Conservation (phyloP, 305 asterid species). For the Fraxinus xanthoxyloides region DNA sequence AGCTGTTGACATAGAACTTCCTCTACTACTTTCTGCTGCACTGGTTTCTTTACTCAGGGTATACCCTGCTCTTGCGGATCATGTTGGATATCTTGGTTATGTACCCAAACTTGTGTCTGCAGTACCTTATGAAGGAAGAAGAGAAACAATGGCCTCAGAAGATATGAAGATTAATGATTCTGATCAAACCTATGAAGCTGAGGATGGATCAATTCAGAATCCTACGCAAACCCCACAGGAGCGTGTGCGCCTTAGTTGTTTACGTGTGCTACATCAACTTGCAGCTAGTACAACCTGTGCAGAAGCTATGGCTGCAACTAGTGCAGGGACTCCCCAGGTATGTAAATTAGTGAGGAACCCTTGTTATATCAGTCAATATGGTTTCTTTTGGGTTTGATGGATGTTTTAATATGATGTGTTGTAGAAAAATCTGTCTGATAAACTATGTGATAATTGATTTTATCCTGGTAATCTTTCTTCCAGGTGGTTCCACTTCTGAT, state of each 20-base stretch:
- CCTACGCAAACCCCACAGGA: slow-evolving; percentile 81
- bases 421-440: slow-evolving; percentile 7
- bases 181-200: slow-evolving; percentile 47
- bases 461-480: slow-evolving; percentile 25
- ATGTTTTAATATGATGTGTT: background rate
- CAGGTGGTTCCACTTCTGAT: slow-evolving; percentile 97
- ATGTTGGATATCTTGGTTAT: slow-evolving; percentile 97
- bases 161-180: slow-evolving; percentile 30
- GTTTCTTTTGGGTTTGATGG: background rate
- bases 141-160: slow-evolving; percentile 88
- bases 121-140: slow-evolving; percentile 89
- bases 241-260: slow-evolving; percentile 93
- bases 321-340: slow-evolving; percentile 97
- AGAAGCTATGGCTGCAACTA: slow-evolving; percentile 99
- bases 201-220: slow-evolving; percentile 52
- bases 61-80: slow-evolving; percentile 98
- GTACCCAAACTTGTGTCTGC: slow-evolving; percentile 96
- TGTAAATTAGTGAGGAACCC: slow-evolving; percentile 11
- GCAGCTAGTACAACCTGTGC: slow-evolving; percentile 98
- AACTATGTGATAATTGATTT: slow-evolving; percentile 3
- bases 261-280: slow-evolving; percentile 96
- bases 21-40: slow-evolving; percentile 96
- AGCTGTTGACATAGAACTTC: slow-evolving; percentile 84
- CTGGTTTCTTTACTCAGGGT: slow-evolving; percentile 90
- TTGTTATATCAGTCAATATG: background rate